Percentiles rank a stretch among this genome's conserved stretches.
phyloP scores from a whole-genome alignment of 1,284 basidiomycete species.

The Rhodotorula glutinis region DNA sequence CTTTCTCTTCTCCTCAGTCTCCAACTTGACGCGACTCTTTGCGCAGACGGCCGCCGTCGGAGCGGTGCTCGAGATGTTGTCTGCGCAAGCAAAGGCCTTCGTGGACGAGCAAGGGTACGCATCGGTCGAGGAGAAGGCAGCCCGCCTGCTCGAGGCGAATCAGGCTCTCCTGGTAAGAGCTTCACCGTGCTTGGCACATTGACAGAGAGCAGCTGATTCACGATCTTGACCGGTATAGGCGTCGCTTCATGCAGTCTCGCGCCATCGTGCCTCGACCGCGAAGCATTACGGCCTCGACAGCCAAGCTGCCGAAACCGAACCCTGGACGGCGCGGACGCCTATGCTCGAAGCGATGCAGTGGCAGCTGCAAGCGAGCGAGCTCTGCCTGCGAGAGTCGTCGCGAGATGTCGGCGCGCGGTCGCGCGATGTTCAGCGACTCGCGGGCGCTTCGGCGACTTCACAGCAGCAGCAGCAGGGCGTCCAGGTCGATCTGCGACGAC shows the following conservation, averaged over 20 bases:
- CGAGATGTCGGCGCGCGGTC: constrained; percentile 53
- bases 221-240: constrained; percentile 52
- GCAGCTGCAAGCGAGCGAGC: constrained; percentile 67
- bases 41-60: constrained; percentile 44
- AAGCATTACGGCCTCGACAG: constrained; percentile 70
- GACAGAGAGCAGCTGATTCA: not conserved
- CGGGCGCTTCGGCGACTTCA: constrained; percentile 31
- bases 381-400: constrained; percentile 52
- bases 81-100: constrained; percentile 41
- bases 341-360: constrained; percentile 68
- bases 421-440: constrained; percentile 46
- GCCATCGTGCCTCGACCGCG: constrained; percentile 68
- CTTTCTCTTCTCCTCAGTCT: no score
- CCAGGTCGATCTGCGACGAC: constrained; percentile 48
- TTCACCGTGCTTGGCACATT: not conserved
- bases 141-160: constrained; percentile 66
- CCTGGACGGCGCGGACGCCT: constrained; percentile 74
- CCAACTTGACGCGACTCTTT: no score
- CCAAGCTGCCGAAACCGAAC: constrained; percentile 57
- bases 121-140: constrained; percentile 44
- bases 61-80: constrained; percentile 47
- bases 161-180: constrained; percentile 63
- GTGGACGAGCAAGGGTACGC: constrained; percentile 40
- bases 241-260: constrained; percentile 66
- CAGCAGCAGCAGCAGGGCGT: constrained; percentile 34